phyloP scores from a whole-genome alignment of 176 grass and related monocot species.

The Elaeis guineensis region DNA sequence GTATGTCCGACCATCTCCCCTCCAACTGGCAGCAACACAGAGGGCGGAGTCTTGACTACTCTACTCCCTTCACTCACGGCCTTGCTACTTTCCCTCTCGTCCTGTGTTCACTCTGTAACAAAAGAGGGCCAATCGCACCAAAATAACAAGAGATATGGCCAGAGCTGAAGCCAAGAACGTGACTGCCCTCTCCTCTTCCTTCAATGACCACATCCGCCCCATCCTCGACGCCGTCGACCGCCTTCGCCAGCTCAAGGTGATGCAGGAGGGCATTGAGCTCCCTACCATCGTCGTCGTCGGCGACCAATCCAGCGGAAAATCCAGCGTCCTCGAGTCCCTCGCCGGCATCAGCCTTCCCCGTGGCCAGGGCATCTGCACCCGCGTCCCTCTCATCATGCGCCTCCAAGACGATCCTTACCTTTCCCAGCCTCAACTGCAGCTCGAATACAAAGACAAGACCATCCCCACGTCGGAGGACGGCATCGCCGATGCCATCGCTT shows the following conservation, averaged over 20 bases:
- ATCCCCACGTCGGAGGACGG: constrained; percentile 37
- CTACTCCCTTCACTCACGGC: too few relatives aligned
- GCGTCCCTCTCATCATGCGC: constrained; percentile 2
- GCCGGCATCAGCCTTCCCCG: constrained; percentile 47
- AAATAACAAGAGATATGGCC: too few relatives aligned
- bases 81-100: too few relatives aligned
- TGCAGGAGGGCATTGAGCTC: constrained; percentile 3
- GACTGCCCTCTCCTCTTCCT: constrained; percentile 35
- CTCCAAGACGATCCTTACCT: neutral
- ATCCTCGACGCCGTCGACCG: constrained; percentile 11
- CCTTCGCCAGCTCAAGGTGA: constrained; percentile 1
- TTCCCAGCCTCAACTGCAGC: constrained; percentile 18
- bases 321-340: constrained; percentile 51
- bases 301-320: constrained; percentile 49
- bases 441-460: constrained; percentile 21
- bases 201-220: constrained; percentile 50
- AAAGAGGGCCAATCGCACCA: too few relatives aligned
- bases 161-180: too few relatives aligned
- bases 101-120: too few relatives aligned
- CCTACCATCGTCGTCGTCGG: constrained; percentile 4
- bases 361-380: constrained; percentile 5
- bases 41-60: too few relatives aligned
- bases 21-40: too few relatives aligned
- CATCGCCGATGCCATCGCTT: constrained; percentile 19
- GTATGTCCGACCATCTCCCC: too few relatives aligned